phyloP scores from a whole-genome alignment of 208 protist species.

The Naegleria fowleri region DNA sequence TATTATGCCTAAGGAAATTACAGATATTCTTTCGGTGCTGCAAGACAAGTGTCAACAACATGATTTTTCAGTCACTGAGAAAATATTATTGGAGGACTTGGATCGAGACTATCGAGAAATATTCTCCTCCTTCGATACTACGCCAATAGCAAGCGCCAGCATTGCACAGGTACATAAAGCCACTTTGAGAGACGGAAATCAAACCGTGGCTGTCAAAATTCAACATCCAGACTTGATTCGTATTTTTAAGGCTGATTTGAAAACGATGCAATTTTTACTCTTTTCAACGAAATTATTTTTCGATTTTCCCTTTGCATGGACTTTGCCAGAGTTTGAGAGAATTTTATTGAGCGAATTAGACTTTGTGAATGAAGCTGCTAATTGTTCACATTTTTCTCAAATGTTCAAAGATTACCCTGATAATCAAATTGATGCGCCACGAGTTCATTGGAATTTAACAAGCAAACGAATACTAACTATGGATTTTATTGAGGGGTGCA shows the following conservation, averaged over 20 bases:
- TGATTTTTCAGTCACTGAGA: not conserved
- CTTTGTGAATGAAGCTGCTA: constrained; percentile 20
- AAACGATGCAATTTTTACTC: not conserved
- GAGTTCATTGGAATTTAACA: not conserved
- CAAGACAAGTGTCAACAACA: not conserved
- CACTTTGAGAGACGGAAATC: not conserved
- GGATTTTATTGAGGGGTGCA: constrained; percentile 5
- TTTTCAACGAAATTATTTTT: not conserved
- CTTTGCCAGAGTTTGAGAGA: constrained; percentile 10
- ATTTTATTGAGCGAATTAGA: not conserved
- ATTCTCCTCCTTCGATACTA: not conserved
- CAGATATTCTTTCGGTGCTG: not conserved
- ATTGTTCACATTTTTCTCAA: not conserved
- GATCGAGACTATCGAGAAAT: not conserved
- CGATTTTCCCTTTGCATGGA: constrained; percentile 14
- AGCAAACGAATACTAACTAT: constrained; percentile 1
- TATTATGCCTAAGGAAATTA: constrained; percentile 1
- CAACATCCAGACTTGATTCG: not conserved
- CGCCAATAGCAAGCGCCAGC: not conserved
- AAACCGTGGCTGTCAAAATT: not conserved
- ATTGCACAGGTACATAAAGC: constrained; percentile 15
- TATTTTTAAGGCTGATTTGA: constrained; percentile 6
- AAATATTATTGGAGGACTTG: not conserved
- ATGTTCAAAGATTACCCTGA: not conserved
- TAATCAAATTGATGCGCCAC: not conserved